phyloP scores from a whole-genome alignment of 306 rosid genomes.

The Citrullus amarus region DNA sequence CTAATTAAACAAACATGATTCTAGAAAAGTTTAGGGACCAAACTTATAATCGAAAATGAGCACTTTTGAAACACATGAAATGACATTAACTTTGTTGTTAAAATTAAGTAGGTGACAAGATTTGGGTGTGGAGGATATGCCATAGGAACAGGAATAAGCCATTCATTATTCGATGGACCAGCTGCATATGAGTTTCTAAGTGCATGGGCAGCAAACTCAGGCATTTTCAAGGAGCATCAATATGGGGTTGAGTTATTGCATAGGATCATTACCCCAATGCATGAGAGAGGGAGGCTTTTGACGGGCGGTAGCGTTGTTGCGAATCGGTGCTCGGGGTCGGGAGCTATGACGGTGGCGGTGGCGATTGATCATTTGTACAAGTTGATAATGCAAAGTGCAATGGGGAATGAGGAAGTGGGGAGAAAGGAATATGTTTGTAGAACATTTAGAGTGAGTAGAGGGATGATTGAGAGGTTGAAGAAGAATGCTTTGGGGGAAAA shows the following conservation, averaged over 20 bases:
- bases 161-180: conserved; percentile 66
- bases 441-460: conserved; percentile 39
- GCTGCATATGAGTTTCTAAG: conserved; percentile 49
- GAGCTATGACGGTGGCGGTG: conserved; percentile 22
- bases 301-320: background rate
- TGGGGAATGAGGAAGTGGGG: conserved; percentile 7
- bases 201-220: conserved; percentile 63
- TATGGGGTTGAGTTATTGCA: conserved; percentile 5
- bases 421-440: conserved; percentile 28
- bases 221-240: conserved; percentile 11
- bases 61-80: background rate
- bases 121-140: conserved; percentile 77
- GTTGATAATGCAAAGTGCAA: conserved; percentile 44
- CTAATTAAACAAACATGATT: background rate
- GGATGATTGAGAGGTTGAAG: conserved; percentile 36
- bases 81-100: background rate
- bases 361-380: conserved; percentile 60
- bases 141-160: conserved; percentile 62
- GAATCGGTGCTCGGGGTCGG: background rate
- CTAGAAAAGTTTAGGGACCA: no score
- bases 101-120: conserved; percentile 40
- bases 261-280: conserved; percentile 25
- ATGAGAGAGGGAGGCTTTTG: conserved; percentile 41
- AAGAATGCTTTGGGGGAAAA: conserved; percentile 17
- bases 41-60: background rate